Conservation (phyloP, 768 basidiomycete species). For the Pleurotus pulmonarius region DNA sequence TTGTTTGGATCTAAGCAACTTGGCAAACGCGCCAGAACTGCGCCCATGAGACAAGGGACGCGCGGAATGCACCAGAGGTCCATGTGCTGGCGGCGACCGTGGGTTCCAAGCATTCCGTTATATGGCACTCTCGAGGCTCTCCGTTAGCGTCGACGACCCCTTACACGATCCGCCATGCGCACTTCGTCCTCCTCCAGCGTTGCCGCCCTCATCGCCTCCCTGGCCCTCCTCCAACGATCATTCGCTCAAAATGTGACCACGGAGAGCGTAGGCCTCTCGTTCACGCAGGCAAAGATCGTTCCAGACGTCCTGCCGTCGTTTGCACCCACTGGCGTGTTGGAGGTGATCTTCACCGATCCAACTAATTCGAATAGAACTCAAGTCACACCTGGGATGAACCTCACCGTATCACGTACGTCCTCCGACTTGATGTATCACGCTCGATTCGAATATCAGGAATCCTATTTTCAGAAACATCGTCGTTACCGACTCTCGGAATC, state of each 20-base stretch:
- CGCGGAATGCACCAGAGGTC: neutral
- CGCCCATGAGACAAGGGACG: neutral
- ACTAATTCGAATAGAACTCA: conserved; percentile 18
- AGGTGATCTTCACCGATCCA: conserved; percentile 27
- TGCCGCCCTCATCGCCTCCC: neutral
- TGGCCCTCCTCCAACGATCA: neutral
- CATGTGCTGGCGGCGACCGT: neutral
- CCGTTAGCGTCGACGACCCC: neutral
- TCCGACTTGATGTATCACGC: too few species aligned
- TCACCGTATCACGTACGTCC: conserved; percentile 33
- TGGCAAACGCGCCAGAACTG: too few species aligned
- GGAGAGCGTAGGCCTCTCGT: neutral
- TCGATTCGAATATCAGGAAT: neutral
- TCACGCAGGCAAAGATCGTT: conserved; percentile 29
- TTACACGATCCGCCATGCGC: neutral
- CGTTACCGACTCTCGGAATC: conserved; percentile 25
- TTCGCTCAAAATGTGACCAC: conserved; percentile 1
- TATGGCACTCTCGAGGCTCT: neutral
- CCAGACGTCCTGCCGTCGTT: conserved; percentile 35
- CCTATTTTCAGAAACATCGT: conserved; percentile 25
- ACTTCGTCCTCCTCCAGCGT: neutral
- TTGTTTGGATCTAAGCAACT: too few species aligned
- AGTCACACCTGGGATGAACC: conserved; percentile 30
- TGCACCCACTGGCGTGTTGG: conserved; percentile 29
- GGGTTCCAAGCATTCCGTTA: neutral